phyloP scores from a whole-genome alignment of 805 yeast species.

The Kazachstania psychrophila region DNA sequence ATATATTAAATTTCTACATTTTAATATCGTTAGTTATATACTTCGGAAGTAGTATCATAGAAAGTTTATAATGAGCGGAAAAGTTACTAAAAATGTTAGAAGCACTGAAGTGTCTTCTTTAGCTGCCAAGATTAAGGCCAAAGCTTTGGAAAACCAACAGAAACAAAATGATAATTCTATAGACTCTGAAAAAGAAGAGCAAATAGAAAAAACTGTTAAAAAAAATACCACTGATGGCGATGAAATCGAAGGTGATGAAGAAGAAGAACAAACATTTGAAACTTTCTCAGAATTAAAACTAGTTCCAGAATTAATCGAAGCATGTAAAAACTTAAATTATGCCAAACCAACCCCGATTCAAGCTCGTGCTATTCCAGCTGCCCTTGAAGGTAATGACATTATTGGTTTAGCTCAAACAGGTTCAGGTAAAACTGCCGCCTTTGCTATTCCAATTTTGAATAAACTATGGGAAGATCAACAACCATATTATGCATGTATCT shows the following conservation, averaged over 20 bases:
- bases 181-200: constrained; percentile 5
- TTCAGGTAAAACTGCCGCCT: constrained; percentile 97
- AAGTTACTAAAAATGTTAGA: constrained; percentile 9
- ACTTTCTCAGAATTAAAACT: constrained; percentile 52
- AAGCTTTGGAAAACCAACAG: constrained; percentile 31
- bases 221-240: not conserved
- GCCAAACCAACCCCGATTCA: constrained; percentile 90
- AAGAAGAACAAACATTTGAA: constrained; percentile 22
- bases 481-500: constrained; percentile 79
- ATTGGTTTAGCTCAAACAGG: constrained; percentile 98
- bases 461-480: constrained; percentile 82
- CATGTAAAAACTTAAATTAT: constrained; percentile 67
- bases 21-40: too few species aligned
- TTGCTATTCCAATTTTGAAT: constrained; percentile 91
- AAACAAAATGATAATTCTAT: constrained; percentile 4
- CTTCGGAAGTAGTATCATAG: too few species aligned
- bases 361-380: constrained; percentile 82
- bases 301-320: constrained; percentile 70
- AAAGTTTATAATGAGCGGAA: constrained; percentile 8
- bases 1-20: too few species aligned
- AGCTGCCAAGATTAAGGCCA: constrained; percentile 47
- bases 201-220: constrained; percentile 3
- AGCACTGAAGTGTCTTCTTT: constrained; percentile 33
- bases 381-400: constrained; percentile 81
- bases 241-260: constrained; percentile 10